Base-by-base conservation (phyloP, 2,329 filamentous ascomycete species). In the Colletotrichum trifolii region DNA sequence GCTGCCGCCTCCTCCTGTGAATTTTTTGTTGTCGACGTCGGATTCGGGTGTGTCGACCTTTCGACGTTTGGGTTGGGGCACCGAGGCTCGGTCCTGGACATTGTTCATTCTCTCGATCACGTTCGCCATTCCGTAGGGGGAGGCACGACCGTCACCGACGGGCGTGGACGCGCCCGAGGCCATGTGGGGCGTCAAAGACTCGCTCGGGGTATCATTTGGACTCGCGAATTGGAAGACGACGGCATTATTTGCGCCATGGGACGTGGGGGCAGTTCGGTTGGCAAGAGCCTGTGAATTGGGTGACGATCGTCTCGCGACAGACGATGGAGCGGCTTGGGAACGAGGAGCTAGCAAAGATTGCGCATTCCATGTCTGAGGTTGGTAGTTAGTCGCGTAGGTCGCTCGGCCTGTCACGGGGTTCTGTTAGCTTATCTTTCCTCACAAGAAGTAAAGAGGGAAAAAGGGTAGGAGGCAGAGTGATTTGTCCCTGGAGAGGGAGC, bases 61-160 rank as follows among this genome's bases (percentile, higher is more conserved):
- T 57, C 88, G 79, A 55, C 89, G 88, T 78, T 95, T 95, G 35
- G 83, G 79, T 17, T 91, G 87, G 3, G 84, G 82, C 36, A 81
- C 73, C 75, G 82, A 67, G 73, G 81, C 71, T 34, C 94, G 90
- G 55, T 90, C 85, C 69, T 92, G 85, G 12, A 96, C 86, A 69
- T 90, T 89, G 74, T 94, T 92, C 74, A 94, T 83, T 38, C 88
- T 86, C 75, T 96, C 92, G 49, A 97, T 87, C 79, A 94, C 87
- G 60, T 79, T 78, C 9, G 84, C 82, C 69, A 87, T 83, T 34
- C 87, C 85, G 54, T 56, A 67, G 8, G 67, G 67, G 48, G 69
- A 60, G 54, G 56, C 52, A 39, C 56, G 54, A 33, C 55, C 66
- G 38, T 71, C 65, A 39, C 54, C 60, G 46, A 60, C 70, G 4